A percentile compares a stretch with the other conserved stretches of the same genome.
Evolutionary conservation across 2,329 filamentous ascomycete genomes (phyloP).

Genomic region (Atkinsonella hypoxylon): DNA sequence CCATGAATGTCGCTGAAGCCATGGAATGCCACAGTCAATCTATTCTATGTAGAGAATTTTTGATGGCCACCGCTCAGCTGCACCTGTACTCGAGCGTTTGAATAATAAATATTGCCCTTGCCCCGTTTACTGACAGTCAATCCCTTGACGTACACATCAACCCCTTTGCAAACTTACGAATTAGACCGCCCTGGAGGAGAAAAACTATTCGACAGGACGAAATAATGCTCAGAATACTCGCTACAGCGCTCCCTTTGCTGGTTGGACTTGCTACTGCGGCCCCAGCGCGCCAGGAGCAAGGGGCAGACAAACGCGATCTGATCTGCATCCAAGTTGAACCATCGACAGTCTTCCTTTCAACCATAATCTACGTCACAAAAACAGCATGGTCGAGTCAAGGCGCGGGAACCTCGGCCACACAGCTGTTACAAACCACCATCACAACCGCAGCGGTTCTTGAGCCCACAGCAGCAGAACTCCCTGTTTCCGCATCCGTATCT

Average conservation of each 20-base stretch:
- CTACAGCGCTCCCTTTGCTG: conserved; percentile 15
- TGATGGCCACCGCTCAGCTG: neutral
- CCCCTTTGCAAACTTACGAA: neutral
- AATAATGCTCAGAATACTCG: conserved; percentile 14
- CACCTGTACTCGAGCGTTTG: neutral
- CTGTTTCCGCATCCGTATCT: neutral
- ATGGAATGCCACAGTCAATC: neutral
- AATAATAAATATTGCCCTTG: conserved; percentile 1
- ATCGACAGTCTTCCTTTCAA: conserved; percentile 1
- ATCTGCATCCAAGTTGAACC: conserved; percentile 1
- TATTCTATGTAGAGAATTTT: neutral
- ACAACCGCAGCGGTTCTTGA: neutral
- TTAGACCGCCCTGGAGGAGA: neutral
- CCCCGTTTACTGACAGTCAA: neutral
- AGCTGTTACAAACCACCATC: neutral
- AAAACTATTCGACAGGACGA: neutral
- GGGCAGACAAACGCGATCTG: neutral
- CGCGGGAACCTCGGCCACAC: neutral
- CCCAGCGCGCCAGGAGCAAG: conserved; percentile 2
- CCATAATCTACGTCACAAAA: neutral
- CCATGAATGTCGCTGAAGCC: neutral
- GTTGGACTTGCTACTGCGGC: conserved; percentile 13
- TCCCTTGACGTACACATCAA: neutral
- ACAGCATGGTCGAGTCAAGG: neutral
- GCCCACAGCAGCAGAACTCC: neutral